Evolutionary conservation across 805 yeast genomes (phyloP).

Genomic region (Saturnispora dispora): DNA sequence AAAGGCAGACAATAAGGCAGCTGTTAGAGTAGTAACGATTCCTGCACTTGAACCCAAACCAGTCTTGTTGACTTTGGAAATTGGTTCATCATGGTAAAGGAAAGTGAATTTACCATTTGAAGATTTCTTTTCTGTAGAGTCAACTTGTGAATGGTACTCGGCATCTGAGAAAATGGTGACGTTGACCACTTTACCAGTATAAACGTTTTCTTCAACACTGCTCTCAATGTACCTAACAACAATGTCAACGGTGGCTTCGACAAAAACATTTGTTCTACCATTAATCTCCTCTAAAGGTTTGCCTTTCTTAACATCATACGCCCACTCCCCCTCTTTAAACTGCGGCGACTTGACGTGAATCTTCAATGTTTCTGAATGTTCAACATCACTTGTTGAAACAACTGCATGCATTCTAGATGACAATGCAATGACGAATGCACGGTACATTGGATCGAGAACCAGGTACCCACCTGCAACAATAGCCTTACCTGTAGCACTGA

Average conservation of each 20-base stretch:
- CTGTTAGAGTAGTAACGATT: conserved; percentile 67
- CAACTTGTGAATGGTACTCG: conserved; percentile 75
- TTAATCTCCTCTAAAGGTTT: conserved; percentile 10
- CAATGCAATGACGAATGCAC: conserved; percentile 76
- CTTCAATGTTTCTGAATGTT: conserved; percentile 9
- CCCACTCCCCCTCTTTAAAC: conserved; percentile 65
- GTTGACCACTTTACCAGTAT: conserved; percentile 25
- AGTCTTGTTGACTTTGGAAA: conserved; percentile 77
- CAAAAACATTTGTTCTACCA: conserved; percentile 55
- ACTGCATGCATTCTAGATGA: conserved; percentile 85
- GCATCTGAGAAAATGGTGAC: conserved; percentile 76
- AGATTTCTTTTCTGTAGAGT: conserved; percentile 30
- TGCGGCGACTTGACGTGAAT: conserved; percentile 65
- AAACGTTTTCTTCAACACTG: neutral
- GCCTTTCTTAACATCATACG: conserved; percentile 30
- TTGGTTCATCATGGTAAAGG: conserved; percentile 48
- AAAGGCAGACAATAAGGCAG: conserved; percentile 53
- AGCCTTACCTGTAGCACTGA: conserved; percentile 95
- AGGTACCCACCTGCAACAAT: conserved; percentile 90
- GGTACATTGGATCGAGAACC: conserved; percentile 69
- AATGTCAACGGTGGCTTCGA: conserved; percentile 51
- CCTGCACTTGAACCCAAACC: conserved; percentile 97
- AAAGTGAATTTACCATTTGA: conserved; percentile 37
- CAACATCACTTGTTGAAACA: neutral
- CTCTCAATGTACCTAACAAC: conserved; percentile 42